Evolutionary conservation across 495 filamentous ascomycete genomes (phyloP).

Genomic region (Tuber indicum): DNA sequence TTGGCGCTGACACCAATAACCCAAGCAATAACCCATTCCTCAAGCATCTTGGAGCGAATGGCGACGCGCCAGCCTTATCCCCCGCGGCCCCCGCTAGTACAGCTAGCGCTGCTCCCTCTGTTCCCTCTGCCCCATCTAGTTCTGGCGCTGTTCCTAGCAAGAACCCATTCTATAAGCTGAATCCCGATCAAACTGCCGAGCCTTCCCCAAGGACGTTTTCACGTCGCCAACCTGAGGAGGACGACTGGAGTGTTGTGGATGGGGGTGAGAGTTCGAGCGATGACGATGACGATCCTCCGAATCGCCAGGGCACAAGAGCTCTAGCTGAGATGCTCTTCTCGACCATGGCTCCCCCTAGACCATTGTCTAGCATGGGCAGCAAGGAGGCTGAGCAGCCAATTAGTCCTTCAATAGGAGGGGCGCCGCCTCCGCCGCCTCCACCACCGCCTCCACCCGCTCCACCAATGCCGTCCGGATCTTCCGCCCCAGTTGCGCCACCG

Average conservation of each 20-base stretch:
- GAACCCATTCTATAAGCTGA: slow-evolving; percentile 92
- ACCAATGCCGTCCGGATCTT: slow-evolving; percentile 25
- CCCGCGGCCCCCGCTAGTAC: slow-evolving; percentile 40
- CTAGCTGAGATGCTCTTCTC: slow-evolving; percentile 92
- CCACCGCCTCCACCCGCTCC: slow-evolving; percentile 33
- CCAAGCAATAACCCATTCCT: slow-evolving; percentile 62
- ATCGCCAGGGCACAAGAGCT: slow-evolving; percentile 75
- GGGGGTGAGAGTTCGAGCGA: slow-evolving; percentile 59
- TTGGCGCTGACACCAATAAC: slow-evolving; percentile 42
- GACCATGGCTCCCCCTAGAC: slow-evolving; percentile 91
- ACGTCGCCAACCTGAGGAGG: slow-evolving; percentile 56
- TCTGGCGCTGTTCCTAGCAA: slow-evolving; percentile 29
- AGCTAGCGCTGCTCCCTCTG: neutral
- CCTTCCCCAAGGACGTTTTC: slow-evolving; percentile 40
- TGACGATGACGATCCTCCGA: slow-evolving; percentile 62
- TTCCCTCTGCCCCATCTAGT: neutral
- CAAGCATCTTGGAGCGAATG: slow-evolving; percentile 55
- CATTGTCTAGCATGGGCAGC: slow-evolving; percentile 73
- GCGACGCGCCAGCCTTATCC: slow-evolving; percentile 43
- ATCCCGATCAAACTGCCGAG: slow-evolving; percentile 52
- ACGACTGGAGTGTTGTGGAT: slow-evolving; percentile 80
- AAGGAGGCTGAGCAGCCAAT: slow-evolving; percentile 46
- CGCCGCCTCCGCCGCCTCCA: slow-evolving; percentile 32
- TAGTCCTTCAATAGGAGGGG: slow-evolving; percentile 35
- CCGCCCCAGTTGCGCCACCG: slow-evolving; percentile 19